Conservation (phyloP, 2,329 filamentous ascomycete genomes). For the Shiraia sp. region DNA sequence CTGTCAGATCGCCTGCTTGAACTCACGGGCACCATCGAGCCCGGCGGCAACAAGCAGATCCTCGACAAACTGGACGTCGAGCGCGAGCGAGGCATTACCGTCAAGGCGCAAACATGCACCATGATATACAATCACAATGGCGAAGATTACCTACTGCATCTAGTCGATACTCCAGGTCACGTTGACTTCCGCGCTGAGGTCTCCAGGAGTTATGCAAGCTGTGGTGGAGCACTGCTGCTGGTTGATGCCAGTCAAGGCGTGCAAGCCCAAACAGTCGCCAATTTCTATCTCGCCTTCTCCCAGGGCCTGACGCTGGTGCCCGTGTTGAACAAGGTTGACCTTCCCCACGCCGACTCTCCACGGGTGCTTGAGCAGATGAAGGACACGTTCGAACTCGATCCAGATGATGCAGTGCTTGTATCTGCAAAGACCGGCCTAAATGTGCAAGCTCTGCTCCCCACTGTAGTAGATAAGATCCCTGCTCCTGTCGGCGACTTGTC, state of each 20-base stretch:
- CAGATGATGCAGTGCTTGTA: slow-evolving; percentile 73
- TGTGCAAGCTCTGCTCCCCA: slow-evolving; percentile 79
- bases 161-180: slow-evolving; percentile 96
- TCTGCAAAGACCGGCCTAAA: slow-evolving; percentile 95
- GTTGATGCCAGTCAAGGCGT: slow-evolving; percentile 97
- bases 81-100: slow-evolving; percentile 92
- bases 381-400: slow-evolving; percentile 84
- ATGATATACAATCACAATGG: slow-evolving; percentile 93
- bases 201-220: slow-evolving; percentile 92
- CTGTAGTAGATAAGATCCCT: slow-evolving; percentile 83
- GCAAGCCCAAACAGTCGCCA: slow-evolving; percentile 96
- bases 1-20: slow-evolving; percentile 91
- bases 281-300: slow-evolving; percentile 96
- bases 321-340: slow-evolving; percentile 95
- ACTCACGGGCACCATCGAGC: slow-evolving; percentile 86
- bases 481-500: slow-evolving; percentile 73
- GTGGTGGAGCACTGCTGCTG: slow-evolving; percentile 83
- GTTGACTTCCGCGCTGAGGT: slow-evolving; percentile 98
- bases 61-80: slow-evolving; percentile 97
- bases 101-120: slow-evolving; percentile 97
- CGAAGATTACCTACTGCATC: slow-evolving; percentile 87
- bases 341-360: slow-evolving; percentile 84
- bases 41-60: slow-evolving; percentile 89
- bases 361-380: slow-evolving; percentile 85
- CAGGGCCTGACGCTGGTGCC: slow-evolving; percentile 86